A percentile compares a stretch with the other conserved stretches of the same genome.
phyloP scores from a whole-genome alignment of 108 stramenopile species.

The Schizochytrium sp. region DNA sequence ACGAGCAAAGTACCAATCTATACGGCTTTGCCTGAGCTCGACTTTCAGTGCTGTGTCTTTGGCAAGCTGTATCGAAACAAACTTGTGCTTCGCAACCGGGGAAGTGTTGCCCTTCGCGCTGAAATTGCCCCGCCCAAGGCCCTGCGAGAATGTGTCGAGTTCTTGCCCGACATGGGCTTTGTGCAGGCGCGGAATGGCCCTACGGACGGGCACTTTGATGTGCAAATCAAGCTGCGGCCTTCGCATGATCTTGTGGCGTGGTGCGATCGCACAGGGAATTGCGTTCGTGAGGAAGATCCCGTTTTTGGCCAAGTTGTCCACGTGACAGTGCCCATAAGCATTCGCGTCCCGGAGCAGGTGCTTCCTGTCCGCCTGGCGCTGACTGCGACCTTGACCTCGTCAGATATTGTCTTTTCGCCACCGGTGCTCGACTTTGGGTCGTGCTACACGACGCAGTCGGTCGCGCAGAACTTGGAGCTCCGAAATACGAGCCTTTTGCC shows the following conservation, averaged over 20 bases:
- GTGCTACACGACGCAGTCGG: slow-evolving; percentile 38
- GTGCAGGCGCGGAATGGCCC: slow-evolving; percentile 26
- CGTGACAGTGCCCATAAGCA: slow-evolving; percentile 23
- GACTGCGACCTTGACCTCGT: slow-evolving; percentile 14
- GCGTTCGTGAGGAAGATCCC: neutral
- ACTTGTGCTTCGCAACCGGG: slow-evolving; percentile 43
- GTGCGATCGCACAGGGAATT: neutral
- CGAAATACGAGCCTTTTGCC: slow-evolving; percentile 33
- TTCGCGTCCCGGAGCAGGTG: slow-evolving; percentile 44
- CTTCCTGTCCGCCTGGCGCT: slow-evolving; percentile 36
- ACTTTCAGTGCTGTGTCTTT: slow-evolving; percentile 39
- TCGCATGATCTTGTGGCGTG: neutral
- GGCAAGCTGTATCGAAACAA: slow-evolving; percentile 50
- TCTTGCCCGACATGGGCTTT: slow-evolving; percentile 47
- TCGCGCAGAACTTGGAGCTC: slow-evolving; percentile 12
- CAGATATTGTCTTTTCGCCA: neutral
- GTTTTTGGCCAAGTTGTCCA: slow-evolving; percentile 21
- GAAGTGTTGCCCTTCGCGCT: slow-evolving; percentile 41
- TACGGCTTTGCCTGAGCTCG: slow-evolving; percentile 29
- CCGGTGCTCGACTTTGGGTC: slow-evolving; percentile 32
- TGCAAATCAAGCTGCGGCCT: slow-evolving; percentile 37
- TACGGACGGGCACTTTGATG: slow-evolving; percentile 28
- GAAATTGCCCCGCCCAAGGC: slow-evolving; percentile 20
- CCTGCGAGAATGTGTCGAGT: slow-evolving; percentile 31
- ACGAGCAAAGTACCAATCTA: slow-evolving; percentile 35